Percentiles rank a stretch among this genome's conserved stretches.
phyloP scores from a whole-genome alignment of 805 yeast species.

The Isabelozyma heimii region DNA sequence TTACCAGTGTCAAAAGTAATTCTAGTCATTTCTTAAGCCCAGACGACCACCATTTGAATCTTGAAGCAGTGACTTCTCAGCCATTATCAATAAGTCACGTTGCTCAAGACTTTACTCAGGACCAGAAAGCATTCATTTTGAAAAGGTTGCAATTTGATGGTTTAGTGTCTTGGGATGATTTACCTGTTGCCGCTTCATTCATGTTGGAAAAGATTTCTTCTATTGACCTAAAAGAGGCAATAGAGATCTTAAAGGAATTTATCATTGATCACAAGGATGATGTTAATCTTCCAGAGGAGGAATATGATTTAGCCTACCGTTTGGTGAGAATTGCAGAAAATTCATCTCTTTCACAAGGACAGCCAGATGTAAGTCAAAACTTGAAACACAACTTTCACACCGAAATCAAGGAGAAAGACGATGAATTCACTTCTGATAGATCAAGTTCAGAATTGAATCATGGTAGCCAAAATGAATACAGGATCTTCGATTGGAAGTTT shows the following conservation, averaged over 20 bases:
- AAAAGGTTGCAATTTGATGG: constrained; percentile 24
- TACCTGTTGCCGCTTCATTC: constrained; percentile 22
- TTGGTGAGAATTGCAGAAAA: background rate
- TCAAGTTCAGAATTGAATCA: background rate
- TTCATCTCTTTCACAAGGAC: background rate
- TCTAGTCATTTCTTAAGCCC: constrained; percentile 4
- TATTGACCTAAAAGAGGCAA: constrained; percentile 17
- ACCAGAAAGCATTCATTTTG: constrained; percentile 25
- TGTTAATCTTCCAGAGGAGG: constrained; percentile 30
- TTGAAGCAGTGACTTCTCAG: constrained; percentile 18
- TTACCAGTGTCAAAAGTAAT: constrained; percentile 6
- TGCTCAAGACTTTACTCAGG: constrained; percentile 19
- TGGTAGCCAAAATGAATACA: constrained; percentile 1
- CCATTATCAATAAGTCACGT: constrained; percentile 21
- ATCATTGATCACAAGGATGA: constrained; percentile 28
- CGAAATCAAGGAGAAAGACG: background rate
- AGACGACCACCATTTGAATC: constrained; percentile 11
- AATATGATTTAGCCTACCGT: constrained; percentile 21
- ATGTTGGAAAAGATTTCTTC: constrained; percentile 20
- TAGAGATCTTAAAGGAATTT: constrained; percentile 24
- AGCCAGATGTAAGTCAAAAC: background rate
- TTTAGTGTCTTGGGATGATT: constrained; percentile 22
- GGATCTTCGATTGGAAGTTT: constrained; percentile 14
- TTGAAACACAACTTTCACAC: background rate
- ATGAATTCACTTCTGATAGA: background rate